Conservation (phyloP, 2,329 filamentous ascomycete genomes). For the Sclerotinia subarctica region DNA sequence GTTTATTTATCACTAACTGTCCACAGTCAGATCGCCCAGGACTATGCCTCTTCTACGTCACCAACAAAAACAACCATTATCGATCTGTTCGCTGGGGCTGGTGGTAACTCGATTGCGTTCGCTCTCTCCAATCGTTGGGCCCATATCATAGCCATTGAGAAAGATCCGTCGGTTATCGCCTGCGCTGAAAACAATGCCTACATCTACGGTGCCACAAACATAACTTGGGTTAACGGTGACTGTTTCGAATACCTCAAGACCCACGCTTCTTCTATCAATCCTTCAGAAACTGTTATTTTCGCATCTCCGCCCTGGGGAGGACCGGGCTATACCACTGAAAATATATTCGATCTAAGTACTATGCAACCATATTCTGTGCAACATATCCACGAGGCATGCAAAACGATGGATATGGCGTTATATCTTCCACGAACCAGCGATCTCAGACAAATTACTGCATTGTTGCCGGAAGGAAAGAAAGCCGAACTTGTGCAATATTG, state of each 20-base stretch:
- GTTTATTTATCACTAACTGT: constrained; percentile 7
- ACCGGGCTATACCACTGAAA: constrained; percentile 58
- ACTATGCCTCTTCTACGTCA: constrained; percentile 53
- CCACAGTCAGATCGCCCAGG: constrained; percentile 67
- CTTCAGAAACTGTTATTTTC: constrained; percentile 52
- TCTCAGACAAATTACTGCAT: constrained; percentile 68
- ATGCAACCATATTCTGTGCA: constrained; percentile 85
- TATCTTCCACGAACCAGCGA: constrained; percentile 86
- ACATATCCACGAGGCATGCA: constrained; percentile 61
- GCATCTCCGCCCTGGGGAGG: constrained; percentile 74
- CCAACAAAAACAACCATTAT: constrained; percentile 51
- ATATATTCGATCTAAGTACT: constrained; percentile 75
- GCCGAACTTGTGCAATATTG: constrained; percentile 85
- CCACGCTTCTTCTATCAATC: constrained; percentile 28
- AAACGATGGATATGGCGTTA: constrained; percentile 60
- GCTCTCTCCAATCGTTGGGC: constrained; percentile 76
- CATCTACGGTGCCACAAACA: constrained; percentile 75
- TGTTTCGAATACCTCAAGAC: constrained; percentile 56
- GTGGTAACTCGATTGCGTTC: constrained; percentile 94
- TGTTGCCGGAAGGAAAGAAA: constrained; percentile 51
- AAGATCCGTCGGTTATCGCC: constrained; percentile 71
- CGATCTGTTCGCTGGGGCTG: constrained; percentile 87
- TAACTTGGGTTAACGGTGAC: constrained; percentile 85
- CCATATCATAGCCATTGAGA: constrained; percentile 84
- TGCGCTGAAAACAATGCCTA: constrained; percentile 92